Conservation (phyloP, 441 rosid species). For the Iberis amara region DNA sequence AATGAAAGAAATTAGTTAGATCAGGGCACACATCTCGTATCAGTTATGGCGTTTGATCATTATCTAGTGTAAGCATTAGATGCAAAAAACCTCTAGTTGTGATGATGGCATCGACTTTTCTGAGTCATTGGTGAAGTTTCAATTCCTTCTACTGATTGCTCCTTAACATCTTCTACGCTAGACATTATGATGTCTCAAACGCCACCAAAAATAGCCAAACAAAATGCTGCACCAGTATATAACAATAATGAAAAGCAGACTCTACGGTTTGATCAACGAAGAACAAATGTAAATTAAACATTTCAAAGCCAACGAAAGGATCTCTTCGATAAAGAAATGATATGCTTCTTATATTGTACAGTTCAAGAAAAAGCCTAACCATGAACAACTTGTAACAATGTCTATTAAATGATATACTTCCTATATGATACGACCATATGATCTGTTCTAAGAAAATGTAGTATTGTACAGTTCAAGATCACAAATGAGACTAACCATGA, state of each 20-base stretch:
- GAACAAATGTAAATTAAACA: background rate
- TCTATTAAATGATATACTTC: background rate
- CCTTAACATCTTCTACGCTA: slow-evolving; percentile 55
- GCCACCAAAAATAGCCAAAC: slow-evolving; percentile 18
- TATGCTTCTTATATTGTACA: slow-evolving; percentile 8
- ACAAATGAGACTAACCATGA: slow-evolving; percentile 2
- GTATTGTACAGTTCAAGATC: background rate
- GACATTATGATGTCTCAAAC: slow-evolving; percentile 39
- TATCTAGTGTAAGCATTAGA: slow-evolving; percentile 6
- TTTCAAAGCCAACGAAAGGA: background rate
- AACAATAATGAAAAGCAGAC: slow-evolving; percentile 8
- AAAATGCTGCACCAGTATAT: slow-evolving; percentile 10
- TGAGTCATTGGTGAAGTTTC: slow-evolving; percentile 31
- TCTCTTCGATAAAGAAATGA: background rate
- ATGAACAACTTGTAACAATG: background rate
- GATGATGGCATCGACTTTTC: slow-evolving; percentile 49
- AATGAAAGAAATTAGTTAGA: slow-evolving; percentile 1
- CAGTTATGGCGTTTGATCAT: background rate
- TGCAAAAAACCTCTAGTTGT: slow-evolving; percentile 53
- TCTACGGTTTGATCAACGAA: background rate
- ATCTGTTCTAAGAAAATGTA: no score
- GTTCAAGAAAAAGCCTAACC: slow-evolving; percentile 1
- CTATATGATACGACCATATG: background rate
- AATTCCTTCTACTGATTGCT: slow-evolving; percentile 43
- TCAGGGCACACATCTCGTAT: background rate